A percentile compares a stretch with the other conserved stretches of the same genome.
These are phyloP conservation scores for Neurospora cerealis DNA, from an alignment of 495 filamentous ascomycete genomes.

Conservation along the genomic window DNA sequence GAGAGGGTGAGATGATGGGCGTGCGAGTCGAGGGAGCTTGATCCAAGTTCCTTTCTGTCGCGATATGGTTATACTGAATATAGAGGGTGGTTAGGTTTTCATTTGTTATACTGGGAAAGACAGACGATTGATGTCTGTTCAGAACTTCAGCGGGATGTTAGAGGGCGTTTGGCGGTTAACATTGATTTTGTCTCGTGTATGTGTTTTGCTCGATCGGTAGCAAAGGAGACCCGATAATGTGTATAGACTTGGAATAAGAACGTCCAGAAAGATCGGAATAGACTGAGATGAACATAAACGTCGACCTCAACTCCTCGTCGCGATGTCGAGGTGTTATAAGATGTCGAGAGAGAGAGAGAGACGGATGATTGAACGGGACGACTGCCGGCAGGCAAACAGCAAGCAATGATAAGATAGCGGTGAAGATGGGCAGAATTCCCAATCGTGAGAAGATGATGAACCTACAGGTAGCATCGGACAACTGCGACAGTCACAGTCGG, in stretches of 20 bases:
- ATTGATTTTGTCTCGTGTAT: background rate
- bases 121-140: background rate
- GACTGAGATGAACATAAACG: background rate
- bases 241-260: background rate
- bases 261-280: background rate
- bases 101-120: background rate
- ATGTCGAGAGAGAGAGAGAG: background rate
- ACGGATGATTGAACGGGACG: background rate
- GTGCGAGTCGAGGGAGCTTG: background rate
- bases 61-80: background rate
- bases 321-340: background rate
- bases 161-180: background rate
- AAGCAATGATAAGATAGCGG: background rate
- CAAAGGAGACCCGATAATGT: background rate
- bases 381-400: background rate
- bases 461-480: background rate
- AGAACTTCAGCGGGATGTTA: background rate
- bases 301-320: background rate
- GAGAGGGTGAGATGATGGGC: background rate
- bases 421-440: background rate
- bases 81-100: background rate
- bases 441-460: background rate
- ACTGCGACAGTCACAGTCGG: background rate
- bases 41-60: rapidly evolving
- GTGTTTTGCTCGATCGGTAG: background rate